Base-by-base conservation (phyloP, 345 rosid genomes). In the Citrus maxima region DNA sequence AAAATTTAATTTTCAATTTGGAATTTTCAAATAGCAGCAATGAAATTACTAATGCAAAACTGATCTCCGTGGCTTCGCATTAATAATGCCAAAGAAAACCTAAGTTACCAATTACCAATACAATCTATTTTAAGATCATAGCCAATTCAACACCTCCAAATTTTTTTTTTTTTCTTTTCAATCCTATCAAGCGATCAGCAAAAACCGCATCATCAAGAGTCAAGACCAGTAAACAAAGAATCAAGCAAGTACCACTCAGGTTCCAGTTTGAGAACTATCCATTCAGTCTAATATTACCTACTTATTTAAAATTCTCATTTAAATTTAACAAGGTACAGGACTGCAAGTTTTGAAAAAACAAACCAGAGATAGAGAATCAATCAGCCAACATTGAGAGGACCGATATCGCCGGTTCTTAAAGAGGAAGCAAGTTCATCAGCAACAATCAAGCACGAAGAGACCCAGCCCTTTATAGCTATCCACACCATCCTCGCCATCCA, bases 341-440 rank as follows among this genome's bases (percentile, higher is more conserved):
- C 18, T 21, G 6, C n/a, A 16, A 67, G 62, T 38, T 62, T 67
- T 49, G 16, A 67, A 79, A 58, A 58, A 70, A 78, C 86, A 56
- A 83, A 84, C 78, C 84, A 64, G 69, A 69, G 37, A 24, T 49
- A 6, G 16, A 25, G 69, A 37, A 24, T 16, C 5, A 54, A 74
- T 87, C 82, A 92, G 69, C 97, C 97, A 78, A 89, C 90, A 79
- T 92, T 92, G 77, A 94, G 93, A 80, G 94, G 93, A 30, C 97
- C 92, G 79, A 96, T 92, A 85, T 94, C 98, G 35, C 97, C 97
- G 70, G 87, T 87, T 83, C 99, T 82, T 18, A 94, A 70, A 77
- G 94, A 90, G 81, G 72, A 51, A 70, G 98, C 97, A 73, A 96
- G 71, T 76, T 94, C 99, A 79, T 94, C 97, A 77, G 98, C 98